phyloP scores from a whole-genome alignment of 129 eudicot genomes.

The Pseudognaphalium luteoalbum region DNA sequence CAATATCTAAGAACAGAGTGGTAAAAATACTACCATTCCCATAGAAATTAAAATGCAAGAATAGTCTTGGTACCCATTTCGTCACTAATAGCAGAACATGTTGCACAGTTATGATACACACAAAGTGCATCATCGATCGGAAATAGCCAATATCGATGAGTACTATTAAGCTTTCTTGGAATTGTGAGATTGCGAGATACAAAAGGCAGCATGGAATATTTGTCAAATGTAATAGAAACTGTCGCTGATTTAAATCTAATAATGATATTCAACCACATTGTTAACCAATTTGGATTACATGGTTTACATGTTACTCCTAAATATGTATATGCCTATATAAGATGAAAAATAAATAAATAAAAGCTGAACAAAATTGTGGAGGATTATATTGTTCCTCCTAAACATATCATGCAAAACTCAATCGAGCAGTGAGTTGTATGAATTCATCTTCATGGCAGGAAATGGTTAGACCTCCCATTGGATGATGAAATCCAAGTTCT shows the following conservation, averaged over 20 bases:
- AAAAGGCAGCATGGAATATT: background rate
- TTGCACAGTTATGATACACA: background rate
- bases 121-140: too few relatives aligned
- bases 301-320: background rate
- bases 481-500: conserved; percentile 30
- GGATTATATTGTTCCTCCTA: background rate
- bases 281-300: background rate
- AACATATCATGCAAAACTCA: conserved; percentile 12
- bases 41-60: too few relatives aligned
- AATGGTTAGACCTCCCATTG: conserved; percentile 37
- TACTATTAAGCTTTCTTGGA: background rate
- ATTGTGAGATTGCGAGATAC: background rate
- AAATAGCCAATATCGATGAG: too few relatives aligned
- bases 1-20: too few relatives aligned
- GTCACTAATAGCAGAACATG: too few relatives aligned
- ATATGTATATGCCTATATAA: background rate
- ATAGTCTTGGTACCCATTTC: too few relatives aligned
- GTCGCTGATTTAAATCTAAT: too few relatives aligned
- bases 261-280: background rate
- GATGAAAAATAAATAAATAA: too few relatives aligned
- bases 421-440: conserved; percentile 6
- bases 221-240: background rate
- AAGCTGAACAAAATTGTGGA: background rate
- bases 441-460: conserved; percentile 29
- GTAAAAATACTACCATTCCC: too few relatives aligned